phyloP scores from a whole-genome alignment of 73 alveolate genomes.

The Paramecium sexaurelia region DNA sequence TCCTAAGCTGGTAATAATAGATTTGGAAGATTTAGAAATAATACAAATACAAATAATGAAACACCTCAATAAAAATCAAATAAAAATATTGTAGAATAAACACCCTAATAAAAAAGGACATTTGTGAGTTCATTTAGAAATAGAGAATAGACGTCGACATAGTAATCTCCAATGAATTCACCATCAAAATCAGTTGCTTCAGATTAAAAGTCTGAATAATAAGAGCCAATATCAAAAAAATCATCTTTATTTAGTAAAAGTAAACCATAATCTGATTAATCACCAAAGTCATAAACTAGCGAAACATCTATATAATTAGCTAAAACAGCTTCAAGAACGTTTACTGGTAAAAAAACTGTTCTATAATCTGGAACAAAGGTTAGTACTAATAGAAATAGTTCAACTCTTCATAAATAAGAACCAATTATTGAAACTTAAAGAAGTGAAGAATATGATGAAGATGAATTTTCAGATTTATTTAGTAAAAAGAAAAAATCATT shows the following conservation, averaged over 20 bases:
- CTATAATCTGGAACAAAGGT: background rate
- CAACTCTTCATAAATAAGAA: background rate
- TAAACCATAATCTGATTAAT: background rate
- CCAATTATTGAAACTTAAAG: constrained; percentile 37
- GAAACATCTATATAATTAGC: constrained; percentile 13
- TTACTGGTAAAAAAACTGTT: background rate
- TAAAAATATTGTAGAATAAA: background rate
- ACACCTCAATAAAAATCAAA: background rate
- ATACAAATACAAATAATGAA: background rate
- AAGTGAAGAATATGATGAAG: constrained; percentile 55
- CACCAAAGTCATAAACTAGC: constrained; percentile 11
- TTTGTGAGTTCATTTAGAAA: constrained; percentile 2
- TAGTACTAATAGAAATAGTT: background rate
- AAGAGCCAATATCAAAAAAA: background rate
- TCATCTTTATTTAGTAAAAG: background rate
- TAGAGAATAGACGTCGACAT: background rate
- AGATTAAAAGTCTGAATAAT: background rate
- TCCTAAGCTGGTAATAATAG: background rate
- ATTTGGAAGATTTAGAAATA: background rate
- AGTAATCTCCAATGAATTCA: constrained; percentile 1
- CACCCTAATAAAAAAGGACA: background rate
- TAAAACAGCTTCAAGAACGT: background rate
- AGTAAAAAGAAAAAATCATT: background rate
- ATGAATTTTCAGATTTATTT: background rate
- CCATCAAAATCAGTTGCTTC: background rate